Conservation (phyloP, 2,329 filamentous ascomycete species). For the Atkinsonella texensis region DNA sequence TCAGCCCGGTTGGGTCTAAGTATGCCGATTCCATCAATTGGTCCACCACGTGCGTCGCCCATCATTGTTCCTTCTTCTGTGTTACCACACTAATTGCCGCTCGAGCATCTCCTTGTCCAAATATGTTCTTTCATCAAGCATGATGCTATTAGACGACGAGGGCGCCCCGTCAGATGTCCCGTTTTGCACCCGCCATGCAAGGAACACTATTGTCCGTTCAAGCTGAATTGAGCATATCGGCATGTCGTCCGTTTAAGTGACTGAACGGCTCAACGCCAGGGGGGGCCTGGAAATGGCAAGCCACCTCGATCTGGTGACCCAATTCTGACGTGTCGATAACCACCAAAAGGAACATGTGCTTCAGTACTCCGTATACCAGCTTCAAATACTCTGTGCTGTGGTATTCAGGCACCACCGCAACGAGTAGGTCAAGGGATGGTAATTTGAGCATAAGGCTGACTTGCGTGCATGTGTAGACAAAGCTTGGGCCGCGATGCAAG, state of each 20-base stretch:
- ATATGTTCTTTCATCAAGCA: not conserved
- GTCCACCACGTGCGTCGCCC: conserved; percentile 1
- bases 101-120: not conserved
- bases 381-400: not conserved
- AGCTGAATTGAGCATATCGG: not conserved
- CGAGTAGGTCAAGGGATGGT: not conserved
- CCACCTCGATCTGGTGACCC: not conserved
- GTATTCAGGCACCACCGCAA: not conserved
- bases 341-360: not conserved
- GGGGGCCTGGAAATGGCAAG: not conserved
- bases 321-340: not conserved
- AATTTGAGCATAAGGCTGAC: conserved; percentile 1
- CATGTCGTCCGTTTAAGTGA: not conserved
- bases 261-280: not conserved
- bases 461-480: not conserved
- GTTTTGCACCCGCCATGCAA: not conserved
- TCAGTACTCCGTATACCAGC: not conserved
- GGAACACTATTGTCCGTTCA: not conserved
- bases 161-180: not conserved
- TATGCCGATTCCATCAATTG: not conserved
- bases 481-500: conserved; percentile 1
- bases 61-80: not conserved
- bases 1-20: not conserved
- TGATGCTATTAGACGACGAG: not conserved
- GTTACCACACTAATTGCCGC: not conserved